Evolutionary conservation across 768 basidiomycete genomes (phyloP), one percentile per base, ranked within the genome.

Genomic region (Hortiboletus flavorubellus): DNA sequence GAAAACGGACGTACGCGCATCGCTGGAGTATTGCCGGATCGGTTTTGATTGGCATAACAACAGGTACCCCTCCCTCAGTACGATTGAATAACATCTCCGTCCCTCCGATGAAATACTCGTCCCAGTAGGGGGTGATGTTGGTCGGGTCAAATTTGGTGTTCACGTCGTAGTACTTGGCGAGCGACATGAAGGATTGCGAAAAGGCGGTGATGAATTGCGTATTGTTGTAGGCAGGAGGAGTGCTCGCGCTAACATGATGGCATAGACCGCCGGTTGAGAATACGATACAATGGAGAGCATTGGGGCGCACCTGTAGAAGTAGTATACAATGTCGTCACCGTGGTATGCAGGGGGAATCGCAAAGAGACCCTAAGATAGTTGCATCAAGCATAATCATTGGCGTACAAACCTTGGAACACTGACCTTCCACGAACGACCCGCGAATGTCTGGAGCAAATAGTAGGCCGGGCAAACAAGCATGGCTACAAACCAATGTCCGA

Each of bases 401-500:
- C 53, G 53, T 1, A 65, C 63, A 41, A 66, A 64, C 10, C 60
- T 53, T 29, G 69, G 56, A 21, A 11, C 12, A 46, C 63, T 5
- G 11, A 73, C 75, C 65, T 74, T 76, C 61, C 64, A 75, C 0
- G 70, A 61, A 18, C 51, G 59, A n/a, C 65, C 64, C 2, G 31
- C n/a, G 52, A 73, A 76, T 5, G 74, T 53, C 6, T 54, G 30
- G 14, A 73, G 61, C 37, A 74, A 14, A 41, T 56, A 67, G 42
- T 73, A 71, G 0, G 72, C 66, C 2, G 73, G 75, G 45, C 75
- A 76, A 14, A 69, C 58, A 51, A 76, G 65, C 18, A 73, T 71
- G 1, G 73, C 75, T 75, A 46, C 4, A 40, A 14, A n/a, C 2
- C 3, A 23, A 6, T 29, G 16, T 7, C 18, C 1, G 9, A 31